A percentile compares a stretch with the other conserved stretches of the same genome.
Evolutionary conservation across 2,329 filamentous ascomycete genomes (phyloP).

Genomic region (Lachnum nothofagi): DNA sequence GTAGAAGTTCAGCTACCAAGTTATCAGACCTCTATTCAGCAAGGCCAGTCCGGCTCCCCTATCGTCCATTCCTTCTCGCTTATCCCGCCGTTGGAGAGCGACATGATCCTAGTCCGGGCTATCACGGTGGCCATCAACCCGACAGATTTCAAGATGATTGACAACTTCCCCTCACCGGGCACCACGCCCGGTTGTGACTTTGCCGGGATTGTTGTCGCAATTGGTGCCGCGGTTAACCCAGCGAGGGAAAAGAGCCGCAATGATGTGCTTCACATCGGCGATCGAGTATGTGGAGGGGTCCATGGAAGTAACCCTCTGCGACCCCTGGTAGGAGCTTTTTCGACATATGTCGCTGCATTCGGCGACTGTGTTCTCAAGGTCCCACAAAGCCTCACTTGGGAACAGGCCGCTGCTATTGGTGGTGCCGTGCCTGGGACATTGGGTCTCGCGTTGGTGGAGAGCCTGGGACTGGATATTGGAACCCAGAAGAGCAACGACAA

Average conservation of each 20-base stretch:
- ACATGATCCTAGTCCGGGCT: slow-evolving; percentile 13
- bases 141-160: slow-evolving; percentile 34
- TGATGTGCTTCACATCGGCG: slow-evolving; percentile 8
- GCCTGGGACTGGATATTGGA: slow-evolving; percentile 8
- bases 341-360: slow-evolving; percentile 36
- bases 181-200: slow-evolving; percentile 35
- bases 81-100: slow-evolving; percentile 8
- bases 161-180: slow-evolving; percentile 26
- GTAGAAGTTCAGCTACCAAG: too few species aligned
- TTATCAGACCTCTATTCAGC: too few species aligned
- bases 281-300: slow-evolving; percentile 14
- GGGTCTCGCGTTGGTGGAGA: slow-evolving; percentile 21
- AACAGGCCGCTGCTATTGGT: slow-evolving; percentile 21
- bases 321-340: slow-evolving; percentile 36
- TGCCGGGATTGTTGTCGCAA: slow-evolving; percentile 31
- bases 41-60: too few species aligned
- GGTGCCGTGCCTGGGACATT: slow-evolving; percentile 9
- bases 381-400: slow-evolving; percentile 26
- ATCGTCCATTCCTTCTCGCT: background rate
- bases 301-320: slow-evolving; percentile 1
- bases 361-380: slow-evolving; percentile 38
- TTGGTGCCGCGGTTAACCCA: slow-evolving; percentile 16
- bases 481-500: slow-evolving; percentile 9
- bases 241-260: slow-evolving; percentile 23
- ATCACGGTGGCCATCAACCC: slow-evolving; percentile 36